A percentile compares a stretch with the other conserved stretches of the same genome.
Evolutionary conservation across 352 stramenopile genomes (phyloP).

Genomic region (Pythium plurisporium): DNA sequence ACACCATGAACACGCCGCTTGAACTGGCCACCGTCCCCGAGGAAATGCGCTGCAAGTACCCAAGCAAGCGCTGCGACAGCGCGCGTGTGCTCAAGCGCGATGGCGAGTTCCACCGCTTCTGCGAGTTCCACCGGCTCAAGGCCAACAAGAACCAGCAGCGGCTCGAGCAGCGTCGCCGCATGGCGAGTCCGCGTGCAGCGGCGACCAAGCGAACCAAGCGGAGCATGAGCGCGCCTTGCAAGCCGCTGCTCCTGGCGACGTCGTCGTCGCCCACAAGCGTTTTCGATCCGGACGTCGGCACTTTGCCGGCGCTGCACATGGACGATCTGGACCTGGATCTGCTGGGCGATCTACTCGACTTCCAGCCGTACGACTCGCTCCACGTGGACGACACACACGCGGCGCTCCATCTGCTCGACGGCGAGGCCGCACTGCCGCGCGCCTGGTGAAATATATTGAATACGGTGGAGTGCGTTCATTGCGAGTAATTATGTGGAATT

Average conservation of each 20-base stretch:
- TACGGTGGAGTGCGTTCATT: neutral
- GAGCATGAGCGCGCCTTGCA: neutral
- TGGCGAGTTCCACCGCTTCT: constrained; percentile 30
- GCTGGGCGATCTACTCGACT: constrained; percentile 7
- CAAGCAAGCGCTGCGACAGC: constrained; percentile 22
- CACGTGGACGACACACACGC: neutral
- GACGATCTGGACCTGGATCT: constrained; percentile 16
- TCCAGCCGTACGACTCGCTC: neutral
- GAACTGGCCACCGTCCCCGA: neutral
- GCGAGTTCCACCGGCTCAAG: constrained; percentile 30
- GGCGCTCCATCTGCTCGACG: neutral
- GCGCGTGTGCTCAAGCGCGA: constrained; percentile 31
- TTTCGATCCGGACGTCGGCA: neutral
- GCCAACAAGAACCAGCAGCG: constrained; percentile 63
- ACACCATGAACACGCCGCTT: constrained; percentile 2
- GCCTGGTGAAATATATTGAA: neutral
- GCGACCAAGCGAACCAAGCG: constrained; percentile 8
- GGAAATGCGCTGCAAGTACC: constrained; percentile 24
- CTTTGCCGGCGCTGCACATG: constrained; percentile 2
- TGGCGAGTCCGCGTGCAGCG: constrained; percentile 5
- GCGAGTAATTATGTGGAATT: neutral
- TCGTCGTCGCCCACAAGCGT: neutral
- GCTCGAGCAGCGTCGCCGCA: constrained; percentile 35
- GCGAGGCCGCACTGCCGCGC: neutral
- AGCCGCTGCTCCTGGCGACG: neutral